These are phyloP conservation scores for Stenogyne calaminthoides DNA, from an alignment of 305 asterid species.

Conservation along the genomic window DNA sequence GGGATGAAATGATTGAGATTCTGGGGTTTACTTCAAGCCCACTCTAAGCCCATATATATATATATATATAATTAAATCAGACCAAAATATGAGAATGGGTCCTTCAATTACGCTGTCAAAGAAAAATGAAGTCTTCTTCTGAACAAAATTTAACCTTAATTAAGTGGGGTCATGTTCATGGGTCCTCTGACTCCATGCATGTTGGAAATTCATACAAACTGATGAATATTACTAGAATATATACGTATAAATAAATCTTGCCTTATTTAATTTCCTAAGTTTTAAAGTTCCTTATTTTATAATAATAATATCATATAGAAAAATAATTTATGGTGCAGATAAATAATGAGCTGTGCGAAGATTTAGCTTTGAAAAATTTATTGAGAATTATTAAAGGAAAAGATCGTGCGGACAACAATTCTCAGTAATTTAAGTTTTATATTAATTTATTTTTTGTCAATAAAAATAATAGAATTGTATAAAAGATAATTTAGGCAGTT, in stretches of 20 bases:
- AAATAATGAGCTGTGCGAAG: not conserved
- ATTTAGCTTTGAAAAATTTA: not conserved
- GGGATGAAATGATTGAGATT: constrained; percentile 32
- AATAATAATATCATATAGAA: too few species aligned
- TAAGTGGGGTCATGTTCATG: not conserved
- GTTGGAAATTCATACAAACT: not conserved
- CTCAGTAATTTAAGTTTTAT: not conserved
- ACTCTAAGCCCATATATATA: constrained; percentile 28
- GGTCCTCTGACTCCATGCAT: not conserved
- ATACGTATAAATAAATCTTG: not conserved
- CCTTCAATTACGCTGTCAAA: too few species aligned
- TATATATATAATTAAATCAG: not conserved
- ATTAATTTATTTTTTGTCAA: not conserved
- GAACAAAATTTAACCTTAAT: not conserved
- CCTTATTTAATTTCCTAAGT: not conserved
- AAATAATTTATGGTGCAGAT: too few species aligned
- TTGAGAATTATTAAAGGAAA: not conserved
- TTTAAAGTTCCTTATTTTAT: not conserved
- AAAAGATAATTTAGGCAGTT: not conserved
- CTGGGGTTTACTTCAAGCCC: constrained; percentile 34
- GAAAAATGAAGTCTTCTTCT: not conserved
- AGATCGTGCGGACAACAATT: not conserved
- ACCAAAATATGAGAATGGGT: constrained; percentile 15
- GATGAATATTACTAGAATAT: not conserved
- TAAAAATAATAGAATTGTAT: not conserved